A percentile compares a stretch with the other conserved stretches of the same genome.
phyloP scores from a whole-genome alignment of 768 basidiomycete genomes.

The Suillus subalutaceus region DNA sequence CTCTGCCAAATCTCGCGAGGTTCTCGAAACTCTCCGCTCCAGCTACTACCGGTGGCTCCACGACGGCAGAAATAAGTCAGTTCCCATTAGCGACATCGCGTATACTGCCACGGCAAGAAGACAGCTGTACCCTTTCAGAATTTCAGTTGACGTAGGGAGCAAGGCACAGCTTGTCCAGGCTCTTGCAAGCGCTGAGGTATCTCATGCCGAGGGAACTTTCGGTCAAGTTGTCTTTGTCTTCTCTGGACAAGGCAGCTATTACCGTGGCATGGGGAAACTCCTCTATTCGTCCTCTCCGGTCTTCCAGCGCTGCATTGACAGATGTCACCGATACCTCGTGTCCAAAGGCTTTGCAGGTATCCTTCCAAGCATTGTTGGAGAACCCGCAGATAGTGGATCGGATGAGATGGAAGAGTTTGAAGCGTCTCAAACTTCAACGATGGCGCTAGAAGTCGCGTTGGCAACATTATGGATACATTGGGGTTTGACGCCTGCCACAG shows the following conservation, averaged over 20 bases:
- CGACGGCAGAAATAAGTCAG: conserved; percentile 24
- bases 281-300: conserved; percentile 53
- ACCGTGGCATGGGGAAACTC: conserved; percentile 60
- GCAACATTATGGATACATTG: conserved; percentile 67
- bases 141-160: conserved; percentile 49
- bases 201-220: conserved; percentile 30
- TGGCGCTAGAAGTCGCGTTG: conserved; percentile 66
- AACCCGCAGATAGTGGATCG: conserved; percentile 24
- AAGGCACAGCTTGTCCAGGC: conserved; percentile 49
- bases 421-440: conserved; percentile 54
- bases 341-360: conserved; percentile 55
- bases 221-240: conserved; percentile 64
- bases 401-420: conserved; percentile 42
- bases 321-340: conserved; percentile 56
- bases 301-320: conserved; percentile 57
- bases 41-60: conserved; percentile 53
- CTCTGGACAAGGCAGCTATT: conserved; percentile 75
- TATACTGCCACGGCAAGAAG: conserved; percentile 73
- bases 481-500: conserved; percentile 63
- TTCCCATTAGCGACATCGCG: conserved; percentile 52
- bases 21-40: conserved; percentile 50
- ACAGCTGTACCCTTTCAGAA: conserved; percentile 53
- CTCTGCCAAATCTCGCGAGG: conserved; percentile 56
- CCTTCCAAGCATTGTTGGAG: conserved; percentile 42
- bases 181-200: conserved; percentile 40